Evolutionary conservation across 805 yeast species (phyloP).

Genomic region (Candida boidinii): DNA sequence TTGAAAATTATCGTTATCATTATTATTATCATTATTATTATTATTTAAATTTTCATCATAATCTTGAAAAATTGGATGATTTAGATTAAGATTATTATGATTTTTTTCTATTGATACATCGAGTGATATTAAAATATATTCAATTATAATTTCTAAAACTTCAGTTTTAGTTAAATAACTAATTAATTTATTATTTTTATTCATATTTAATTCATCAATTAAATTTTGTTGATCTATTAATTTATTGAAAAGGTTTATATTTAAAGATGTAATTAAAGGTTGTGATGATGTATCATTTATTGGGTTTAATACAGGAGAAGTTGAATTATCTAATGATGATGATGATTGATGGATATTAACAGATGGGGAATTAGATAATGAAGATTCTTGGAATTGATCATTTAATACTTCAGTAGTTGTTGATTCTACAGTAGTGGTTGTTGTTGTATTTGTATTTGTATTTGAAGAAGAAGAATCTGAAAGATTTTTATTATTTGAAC

Average conservation of each 20-base stretch:
- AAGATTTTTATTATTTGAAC: too few species aligned
- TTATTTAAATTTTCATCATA: neutral
- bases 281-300: neutral
- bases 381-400: neutral
- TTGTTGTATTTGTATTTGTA: too few species aligned
- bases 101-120: too few species aligned
- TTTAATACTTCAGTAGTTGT: neutral
- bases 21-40: neutral
- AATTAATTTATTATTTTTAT: slow-evolving; percentile 25
- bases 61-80: neutral
- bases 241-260: slow-evolving; percentile 21
- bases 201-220: slow-evolving; percentile 24
- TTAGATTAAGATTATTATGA: too few species aligned
- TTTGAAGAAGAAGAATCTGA: slow-evolving; percentile 1
- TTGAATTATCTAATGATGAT: neutral
- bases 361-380: neutral
- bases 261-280: slow-evolving; percentile 7
- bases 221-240: slow-evolving; percentile 27
- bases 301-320: slow-evolving; percentile 1
- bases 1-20: neutral
- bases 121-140: slow-evolving; percentile 21
- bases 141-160: slow-evolving; percentile 21
- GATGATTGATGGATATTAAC: slow-evolving; percentile 4
- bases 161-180: slow-evolving; percentile 22
- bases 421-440: neutral